Percentiles rank a stretch among this genome's conserved stretches.
Conservation (phyloP, 2,329 filamentous ascomycete genomes). For the Cladosporium halotolerans region DNA sequence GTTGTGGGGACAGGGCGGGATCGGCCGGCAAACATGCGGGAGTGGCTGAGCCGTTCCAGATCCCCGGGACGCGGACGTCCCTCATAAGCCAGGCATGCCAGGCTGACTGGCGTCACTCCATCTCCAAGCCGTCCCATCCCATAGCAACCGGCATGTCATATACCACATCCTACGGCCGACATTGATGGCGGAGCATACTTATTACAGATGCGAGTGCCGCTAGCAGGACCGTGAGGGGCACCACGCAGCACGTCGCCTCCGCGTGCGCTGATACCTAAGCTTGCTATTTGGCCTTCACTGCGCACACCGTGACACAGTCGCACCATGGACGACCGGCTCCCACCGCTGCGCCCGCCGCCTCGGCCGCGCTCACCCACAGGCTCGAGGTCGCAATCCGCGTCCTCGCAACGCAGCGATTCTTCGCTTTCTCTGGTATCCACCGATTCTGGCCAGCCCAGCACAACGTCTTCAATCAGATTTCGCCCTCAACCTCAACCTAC, state of each 20-base stretch:
- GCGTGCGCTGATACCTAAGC: not conserved
- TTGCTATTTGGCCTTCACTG: not conserved
- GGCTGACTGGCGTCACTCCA: constrained; percentile 3
- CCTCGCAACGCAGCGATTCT: constrained; percentile 31
- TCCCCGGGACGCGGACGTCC: not conserved
- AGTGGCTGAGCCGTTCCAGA: not conserved
- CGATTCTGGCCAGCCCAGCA: constrained; percentile 35
- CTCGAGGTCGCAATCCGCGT: constrained; percentile 25
- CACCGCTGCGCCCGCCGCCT: constrained; percentile 26
- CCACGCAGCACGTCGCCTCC: not conserved
- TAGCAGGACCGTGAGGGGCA: not conserved
- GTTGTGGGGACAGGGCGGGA: not conserved
- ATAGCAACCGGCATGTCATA: not conserved
- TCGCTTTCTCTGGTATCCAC: constrained; percentile 31
- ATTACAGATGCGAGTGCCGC: not conserved
- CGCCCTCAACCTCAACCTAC: constrained; percentile 3
- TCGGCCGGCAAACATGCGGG: not conserved
- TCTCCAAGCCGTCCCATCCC: not conserved
- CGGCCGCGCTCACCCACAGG: constrained; percentile 27
- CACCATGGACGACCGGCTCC: constrained; percentile 23
- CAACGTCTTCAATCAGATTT: constrained; percentile 25
- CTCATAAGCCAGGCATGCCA: not conserved
- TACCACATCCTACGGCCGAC: constrained; percentile 3
- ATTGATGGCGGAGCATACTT: constrained; percentile 2
- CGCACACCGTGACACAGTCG: constrained; percentile 3